phyloP scores from a whole-genome alignment of 495 filamentous ascomycete species.

The Daldinia vernicosa region DNA sequence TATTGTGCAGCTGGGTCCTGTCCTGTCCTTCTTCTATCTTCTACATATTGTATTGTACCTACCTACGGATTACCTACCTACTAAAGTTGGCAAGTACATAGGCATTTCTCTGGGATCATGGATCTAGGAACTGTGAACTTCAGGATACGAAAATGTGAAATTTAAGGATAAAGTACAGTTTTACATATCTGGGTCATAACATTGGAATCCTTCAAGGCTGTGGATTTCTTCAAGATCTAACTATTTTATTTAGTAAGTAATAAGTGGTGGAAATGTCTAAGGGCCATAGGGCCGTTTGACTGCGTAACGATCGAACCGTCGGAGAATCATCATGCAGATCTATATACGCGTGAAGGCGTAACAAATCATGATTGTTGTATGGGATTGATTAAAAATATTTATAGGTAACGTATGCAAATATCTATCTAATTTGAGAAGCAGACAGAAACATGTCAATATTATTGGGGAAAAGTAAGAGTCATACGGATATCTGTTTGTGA shows the following conservation, averaged over 20 bases:
- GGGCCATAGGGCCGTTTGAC: conserved; percentile 11
- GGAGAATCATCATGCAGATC: conserved; percentile 23
- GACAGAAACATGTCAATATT: neutral
- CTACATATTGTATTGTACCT: too few relatives aligned
- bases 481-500: neutral
- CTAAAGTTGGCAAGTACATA: conserved; percentile 6
- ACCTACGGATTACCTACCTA: too few relatives aligned
- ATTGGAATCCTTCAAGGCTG: conserved; percentile 5
- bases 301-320: conserved; percentile 30
- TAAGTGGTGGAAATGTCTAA: conserved; percentile 33
- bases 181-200: conserved; percentile 8
- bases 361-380: neutral
- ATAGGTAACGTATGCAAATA: neutral
- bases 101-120: conserved; percentile 24
- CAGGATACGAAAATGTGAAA: conserved; percentile 28
- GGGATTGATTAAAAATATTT: conserved; percentile 3
- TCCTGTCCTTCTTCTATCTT: too few relatives aligned
- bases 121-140: conserved; percentile 15
- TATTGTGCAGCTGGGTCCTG: conserved; percentile 17
- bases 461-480: neutral
- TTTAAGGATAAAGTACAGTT: neutral
- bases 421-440: neutral
- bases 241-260: conserved; percentile 9
- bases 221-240: conserved; percentile 11
- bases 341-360: neutral